These are phyloP conservation scores for Senecio squalidus DNA, from an alignment of 140 eudicot genomes.

Conservation along the genomic window DNA sequence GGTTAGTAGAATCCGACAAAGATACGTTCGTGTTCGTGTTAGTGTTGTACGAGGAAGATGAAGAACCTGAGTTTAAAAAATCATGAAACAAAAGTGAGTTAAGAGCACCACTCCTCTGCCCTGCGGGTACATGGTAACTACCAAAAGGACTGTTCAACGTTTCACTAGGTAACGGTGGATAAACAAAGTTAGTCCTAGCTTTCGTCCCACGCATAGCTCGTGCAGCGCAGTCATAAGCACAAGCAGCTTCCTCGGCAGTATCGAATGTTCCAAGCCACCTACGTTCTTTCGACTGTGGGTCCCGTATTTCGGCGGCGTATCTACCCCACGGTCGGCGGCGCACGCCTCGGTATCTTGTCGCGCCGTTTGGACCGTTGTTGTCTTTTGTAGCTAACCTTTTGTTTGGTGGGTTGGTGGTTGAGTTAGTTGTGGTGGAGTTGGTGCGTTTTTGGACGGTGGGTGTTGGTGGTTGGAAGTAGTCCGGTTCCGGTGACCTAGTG, in stretches of 20 bases:
- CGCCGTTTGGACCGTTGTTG: neutral
- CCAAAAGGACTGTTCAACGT: slow-evolving; percentile 9
- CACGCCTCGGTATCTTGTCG: slow-evolving; percentile 74
- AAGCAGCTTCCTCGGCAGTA: slow-evolving; percentile 97
- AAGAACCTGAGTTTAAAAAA: slow-evolving; percentile 24
- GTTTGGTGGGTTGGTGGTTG: slow-evolving; percentile 36
- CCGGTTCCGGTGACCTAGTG: slow-evolving; percentile 30
- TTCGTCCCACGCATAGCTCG: slow-evolving; percentile 86
- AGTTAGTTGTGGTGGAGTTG: slow-evolving; percentile 14
- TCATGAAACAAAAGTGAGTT: slow-evolving; percentile 46
- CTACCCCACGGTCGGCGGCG: slow-evolving; percentile 99
- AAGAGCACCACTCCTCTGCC: neutral
- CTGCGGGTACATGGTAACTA: neutral
- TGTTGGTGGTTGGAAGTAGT: slow-evolving; percentile 23
- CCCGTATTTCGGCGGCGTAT: slow-evolving; percentile 89
- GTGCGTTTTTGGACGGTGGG: slow-evolving; percentile 28
- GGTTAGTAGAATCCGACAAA: too few relatives aligned
- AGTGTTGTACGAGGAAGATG: neutral
- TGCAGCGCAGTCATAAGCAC: slow-evolving; percentile 90
- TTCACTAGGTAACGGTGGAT: slow-evolving; percentile 30
- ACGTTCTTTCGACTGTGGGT: slow-evolving; percentile 83
- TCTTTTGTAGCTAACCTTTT: slow-evolving; percentile 36
- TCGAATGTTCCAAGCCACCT: slow-evolving; percentile 93
- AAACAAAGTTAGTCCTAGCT: slow-evolving; percentile 73
- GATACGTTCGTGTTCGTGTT: neutral